Evolutionary conservation across 2,329 filamentous ascomycete species (phyloP), one percentile per base, ranked within the genome.

Genomic region (Orbilia ellipsospora): DNA sequence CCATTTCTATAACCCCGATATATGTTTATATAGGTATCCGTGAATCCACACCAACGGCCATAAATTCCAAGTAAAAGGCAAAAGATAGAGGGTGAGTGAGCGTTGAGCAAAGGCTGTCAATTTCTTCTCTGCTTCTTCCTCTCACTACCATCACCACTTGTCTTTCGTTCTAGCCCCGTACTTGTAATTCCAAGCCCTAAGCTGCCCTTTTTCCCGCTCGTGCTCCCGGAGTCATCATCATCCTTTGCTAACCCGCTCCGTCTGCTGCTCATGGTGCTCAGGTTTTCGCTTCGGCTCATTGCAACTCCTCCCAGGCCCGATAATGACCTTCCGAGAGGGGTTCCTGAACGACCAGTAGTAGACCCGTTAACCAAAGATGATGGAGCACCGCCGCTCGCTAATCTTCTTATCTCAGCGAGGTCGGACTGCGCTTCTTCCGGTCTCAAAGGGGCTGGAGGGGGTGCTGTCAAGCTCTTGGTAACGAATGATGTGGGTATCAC

Each of bases 131-230:
- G 70, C 36, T 74, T 74, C 55, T 74, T 74, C 52, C 70, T 68
- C 48, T 74, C 70, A 44, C 70, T 64, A n/a, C 70, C 63, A 55
- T 74, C 70, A 5, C 70, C 70, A 31, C 63, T 74, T 44, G 56
- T 57, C 28, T 74, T 74, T 40, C 70, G 55, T 51, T 74, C 70
- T 40, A 74, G 54, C 10, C 70, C 70, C 7, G 70, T 57, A 40
- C 70, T 74, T 6, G 70, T 74, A n/a, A 74, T 74, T n/a, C 70
- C 70, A 18, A 74, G 64, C 40, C 70, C 70, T 5, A 74, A 44
- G 8, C n/a, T 68, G 18, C 59, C 52, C 45, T 74, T 74, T 57
- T 74, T 74, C 10, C 70, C 70, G 50, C 63, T 68, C 5, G 50
- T 55, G 31, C 70, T 74, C 3, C 63, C 70, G 3, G 70, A 68